These are phyloP conservation scores for Phanerodontia chrysosporium DNA, from an alignment of 768 basidiomycete species.

Conservation along the genomic window DNA sequence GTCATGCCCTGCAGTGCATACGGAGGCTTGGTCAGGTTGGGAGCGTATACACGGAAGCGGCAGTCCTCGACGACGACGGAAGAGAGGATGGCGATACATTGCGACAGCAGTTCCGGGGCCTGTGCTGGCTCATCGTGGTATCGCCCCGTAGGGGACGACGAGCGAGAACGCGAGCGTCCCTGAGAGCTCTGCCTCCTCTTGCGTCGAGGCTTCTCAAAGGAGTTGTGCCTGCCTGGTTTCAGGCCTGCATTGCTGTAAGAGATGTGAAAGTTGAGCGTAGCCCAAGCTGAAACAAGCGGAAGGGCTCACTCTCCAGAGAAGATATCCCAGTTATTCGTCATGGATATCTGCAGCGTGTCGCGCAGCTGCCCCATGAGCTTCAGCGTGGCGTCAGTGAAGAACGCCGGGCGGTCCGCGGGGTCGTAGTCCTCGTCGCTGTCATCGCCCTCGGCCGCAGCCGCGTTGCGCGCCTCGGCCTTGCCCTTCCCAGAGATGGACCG, in stretches of 20 bases:
- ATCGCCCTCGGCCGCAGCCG: constrained; percentile 22
- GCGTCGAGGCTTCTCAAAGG: constrained; percentile 9
- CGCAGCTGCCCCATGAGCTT: constrained; percentile 60
- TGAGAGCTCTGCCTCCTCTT: constrained; percentile 7
- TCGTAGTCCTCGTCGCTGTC: constrained; percentile 44
- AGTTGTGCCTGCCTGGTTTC: constrained; percentile 2
- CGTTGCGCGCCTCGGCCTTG: constrained; percentile 17
- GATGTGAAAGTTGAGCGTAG: background rate
- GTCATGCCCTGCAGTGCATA: constrained; percentile 70
- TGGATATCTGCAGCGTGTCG: constrained; percentile 53
- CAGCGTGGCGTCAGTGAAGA: constrained; percentile 64
- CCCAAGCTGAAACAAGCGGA: background rate
- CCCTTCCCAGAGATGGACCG: constrained; percentile 17
- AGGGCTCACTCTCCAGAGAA: constrained; percentile 47
- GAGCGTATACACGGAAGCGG: constrained; percentile 54
- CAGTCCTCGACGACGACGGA: constrained; percentile 71
- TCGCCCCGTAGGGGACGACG: constrained; percentile 42
- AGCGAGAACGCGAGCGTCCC: constrained; percentile 42
- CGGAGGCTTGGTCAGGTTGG: constrained; percentile 65
- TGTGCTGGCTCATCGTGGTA: constrained; percentile 17
- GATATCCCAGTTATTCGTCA: constrained; percentile 56
- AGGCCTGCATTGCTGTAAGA: background rate
- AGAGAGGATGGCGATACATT: constrained; percentile 56
- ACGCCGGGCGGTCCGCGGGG: constrained; percentile 30
- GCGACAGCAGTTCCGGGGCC: constrained; percentile 50